Evolutionary conservation across 73 alveolate genomes (phyloP), one percentile per base, ranked within the genome.

Genomic region (Paramecium primaurelia): DNA sequence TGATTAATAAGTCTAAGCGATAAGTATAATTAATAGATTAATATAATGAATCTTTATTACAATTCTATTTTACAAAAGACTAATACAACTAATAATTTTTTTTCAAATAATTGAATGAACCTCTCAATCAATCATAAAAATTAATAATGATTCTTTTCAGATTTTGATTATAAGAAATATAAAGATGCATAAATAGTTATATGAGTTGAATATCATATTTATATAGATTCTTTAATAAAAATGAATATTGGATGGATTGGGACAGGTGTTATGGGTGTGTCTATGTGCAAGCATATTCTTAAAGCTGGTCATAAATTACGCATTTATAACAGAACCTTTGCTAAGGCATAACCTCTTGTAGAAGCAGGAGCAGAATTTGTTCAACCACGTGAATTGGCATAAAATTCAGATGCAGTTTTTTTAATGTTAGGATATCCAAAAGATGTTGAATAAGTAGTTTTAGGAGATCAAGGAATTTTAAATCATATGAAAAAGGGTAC

Each of bases 181-280:
- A 6, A 2, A 8, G 36, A 54, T 54, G 32, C 36, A 54, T 1
- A 49, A 49, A 49, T 49, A 49, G 8, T 49, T 49, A 49, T 14
- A 14, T 54, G 9, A 54, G 14, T 54, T 54, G 69, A 54, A 5
- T 14, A 54, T 16, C 12, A 18, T 34, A 34, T 1, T 54, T 16
- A 54, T 54, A 18, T 54, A n/a, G 69, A 54, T 18, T 54, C 36
- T 54, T 18, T 18, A 54, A 54, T 14, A 54, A 54, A 54, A 54
- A 86, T 60, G 92, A 80, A 92, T 92, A 93, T 96, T 22, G 99
- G 99, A 25, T 96, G 99, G 98, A 94, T 95, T 60, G 99, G 99
- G 2, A 96, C 99, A 18, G 99, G 98, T 9, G 98, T 97, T 20
- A 97, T 97, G 99, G 99, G 99, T 25, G 88, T 94, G 47, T 92